Conservation (phyloP, 2,329 filamentous ascomycete genomes). For the Aspergillus eucalypticola region DNA sequence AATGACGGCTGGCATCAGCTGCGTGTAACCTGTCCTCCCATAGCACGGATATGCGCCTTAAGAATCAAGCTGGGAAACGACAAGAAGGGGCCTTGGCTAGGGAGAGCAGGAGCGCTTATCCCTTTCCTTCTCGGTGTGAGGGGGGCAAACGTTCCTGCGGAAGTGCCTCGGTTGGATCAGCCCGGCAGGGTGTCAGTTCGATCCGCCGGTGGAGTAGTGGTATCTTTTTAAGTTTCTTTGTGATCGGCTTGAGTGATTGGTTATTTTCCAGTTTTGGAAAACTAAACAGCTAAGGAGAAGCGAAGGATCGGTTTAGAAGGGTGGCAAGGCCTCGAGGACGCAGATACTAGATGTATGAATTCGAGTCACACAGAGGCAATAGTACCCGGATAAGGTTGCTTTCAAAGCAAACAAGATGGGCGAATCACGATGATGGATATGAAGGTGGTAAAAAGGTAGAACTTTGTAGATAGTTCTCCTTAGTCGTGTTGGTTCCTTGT, state of each 20-base stretch:
- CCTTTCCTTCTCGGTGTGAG: slow-evolving; percentile 17
- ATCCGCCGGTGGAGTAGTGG: slow-evolving; percentile 3
- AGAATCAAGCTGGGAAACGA: slow-evolving; percentile 13
- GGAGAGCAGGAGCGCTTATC: slow-evolving; percentile 20
- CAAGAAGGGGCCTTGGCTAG: slow-evolving; percentile 13
- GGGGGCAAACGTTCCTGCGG: slow-evolving; percentile 21
- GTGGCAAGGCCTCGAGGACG: background rate
- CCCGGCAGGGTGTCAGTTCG: background rate
- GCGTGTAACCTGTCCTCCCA: slow-evolving; percentile 24
- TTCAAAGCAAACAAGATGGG: slow-evolving; percentile 18
- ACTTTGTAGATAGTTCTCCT: background rate
- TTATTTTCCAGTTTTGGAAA: background rate
- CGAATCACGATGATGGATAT: background rate
- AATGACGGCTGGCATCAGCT: slow-evolving; percentile 26
- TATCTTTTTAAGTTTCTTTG: slow-evolving; percentile 9
- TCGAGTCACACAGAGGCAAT: slow-evolving; percentile 13
- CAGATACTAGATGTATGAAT: slow-evolving; percentile 11
- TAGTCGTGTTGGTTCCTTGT: background rate
- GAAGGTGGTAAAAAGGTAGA: background rate
- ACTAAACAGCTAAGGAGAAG: background rate
- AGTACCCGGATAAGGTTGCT: slow-evolving; percentile 13
- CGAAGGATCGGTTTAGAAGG: background rate
- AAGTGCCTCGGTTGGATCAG: slow-evolving; percentile 1
- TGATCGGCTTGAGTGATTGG: background rate
- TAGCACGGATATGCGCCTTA: slow-evolving; percentile 24